phyloP scores from a whole-genome alignment of 192 early-diverging fungal species.

The Umbelopsis ramanniana region DNA sequence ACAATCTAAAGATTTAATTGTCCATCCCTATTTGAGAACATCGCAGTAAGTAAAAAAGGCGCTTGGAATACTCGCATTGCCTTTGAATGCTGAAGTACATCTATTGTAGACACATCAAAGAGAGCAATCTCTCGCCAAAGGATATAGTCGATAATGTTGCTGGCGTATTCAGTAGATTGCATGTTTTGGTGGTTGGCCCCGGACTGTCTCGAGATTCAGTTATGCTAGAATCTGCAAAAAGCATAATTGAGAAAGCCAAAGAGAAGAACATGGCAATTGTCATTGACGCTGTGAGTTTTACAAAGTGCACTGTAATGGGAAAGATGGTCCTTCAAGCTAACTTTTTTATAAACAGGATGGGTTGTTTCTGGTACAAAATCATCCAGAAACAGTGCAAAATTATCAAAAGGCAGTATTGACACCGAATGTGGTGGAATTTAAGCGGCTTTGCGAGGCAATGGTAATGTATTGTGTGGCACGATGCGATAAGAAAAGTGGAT shows the following conservation, averaged over 20 bases:
- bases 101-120: neutral
- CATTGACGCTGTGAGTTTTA: constrained; percentile 81
- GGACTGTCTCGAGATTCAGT: constrained; percentile 81
- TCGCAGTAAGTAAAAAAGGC: constrained; percentile 27
- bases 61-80: neutral
- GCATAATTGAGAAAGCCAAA: constrained; percentile 71
- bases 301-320: neutral
- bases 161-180: constrained; percentile 65
- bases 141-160: constrained; percentile 54
- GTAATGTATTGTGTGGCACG: constrained; percentile 16
- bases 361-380: constrained; percentile 72
- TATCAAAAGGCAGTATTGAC: constrained; percentile 82
- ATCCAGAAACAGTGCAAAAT: constrained; percentile 72
- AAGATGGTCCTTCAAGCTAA: neutral
- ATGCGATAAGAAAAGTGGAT: neutral
- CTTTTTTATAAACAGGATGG: constrained; percentile 66
- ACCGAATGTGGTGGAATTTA: constrained; percentile 89
- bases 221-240: constrained; percentile 68
- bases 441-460: constrained; percentile 68
- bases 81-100: neutral
- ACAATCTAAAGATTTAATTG: constrained; percentile 76
- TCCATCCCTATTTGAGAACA: constrained; percentile 82
- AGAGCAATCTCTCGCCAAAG: constrained; percentile 20
- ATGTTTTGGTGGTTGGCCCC: constrained; percentile 91
- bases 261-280: constrained; percentile 72